Percentiles rank a stretch among this genome's conserved stretches.
Evolutionary conservation across 2,329 filamentous ascomycete genomes (phyloP).

Genomic region (Phyllosticta citriasiana): DNA sequence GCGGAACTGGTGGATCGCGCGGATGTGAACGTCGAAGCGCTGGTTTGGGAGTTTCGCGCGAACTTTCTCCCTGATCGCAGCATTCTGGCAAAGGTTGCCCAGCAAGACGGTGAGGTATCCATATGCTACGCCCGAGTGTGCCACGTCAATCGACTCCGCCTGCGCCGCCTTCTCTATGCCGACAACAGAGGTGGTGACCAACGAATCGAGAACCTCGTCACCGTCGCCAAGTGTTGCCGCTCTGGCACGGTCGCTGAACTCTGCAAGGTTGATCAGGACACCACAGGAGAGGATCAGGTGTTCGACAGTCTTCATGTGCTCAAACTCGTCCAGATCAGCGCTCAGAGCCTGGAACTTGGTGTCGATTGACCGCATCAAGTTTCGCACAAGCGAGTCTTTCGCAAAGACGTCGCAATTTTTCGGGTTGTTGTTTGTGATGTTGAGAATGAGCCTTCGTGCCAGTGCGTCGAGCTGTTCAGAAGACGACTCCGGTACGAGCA

Average conservation of each 20-base stretch:
- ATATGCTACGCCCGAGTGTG: slow-evolving; percentile 69
- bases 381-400: slow-evolving; percentile 39
- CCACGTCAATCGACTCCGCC: slow-evolving; percentile 53
- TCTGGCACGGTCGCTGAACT: slow-evolving; percentile 57
- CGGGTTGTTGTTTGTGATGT: slow-evolving; percentile 73
- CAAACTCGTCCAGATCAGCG: slow-evolving; percentile 35
- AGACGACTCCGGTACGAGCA: not conserved
- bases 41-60: slow-evolving; percentile 28
- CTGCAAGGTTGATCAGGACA: slow-evolving; percentile 77
- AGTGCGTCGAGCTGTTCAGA: slow-evolving; percentile 5
- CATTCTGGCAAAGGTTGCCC: slow-evolving; percentile 63
- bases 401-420: slow-evolving; percentile 60
- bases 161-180: slow-evolving; percentile 52
- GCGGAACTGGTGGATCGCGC: slow-evolving; percentile 53
- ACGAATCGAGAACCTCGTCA: slow-evolving; percentile 43
- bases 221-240: slow-evolving; percentile 20
- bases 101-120: slow-evolving; percentile 80
- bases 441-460: slow-evolving; percentile 64
- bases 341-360: slow-evolving; percentile 18
- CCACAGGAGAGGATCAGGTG: slow-evolving; percentile 69
- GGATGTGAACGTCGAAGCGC: slow-evolving; percentile 41
- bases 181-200: slow-evolving; percentile 58
- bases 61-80: slow-evolving; percentile 34
- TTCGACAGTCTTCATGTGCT: slow-evolving; percentile 49
- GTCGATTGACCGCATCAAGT: slow-evolving; percentile 23